phyloP scores from a whole-genome alignment of 2,329 filamentous ascomycete species.

The Calycina herbarum region DNA sequence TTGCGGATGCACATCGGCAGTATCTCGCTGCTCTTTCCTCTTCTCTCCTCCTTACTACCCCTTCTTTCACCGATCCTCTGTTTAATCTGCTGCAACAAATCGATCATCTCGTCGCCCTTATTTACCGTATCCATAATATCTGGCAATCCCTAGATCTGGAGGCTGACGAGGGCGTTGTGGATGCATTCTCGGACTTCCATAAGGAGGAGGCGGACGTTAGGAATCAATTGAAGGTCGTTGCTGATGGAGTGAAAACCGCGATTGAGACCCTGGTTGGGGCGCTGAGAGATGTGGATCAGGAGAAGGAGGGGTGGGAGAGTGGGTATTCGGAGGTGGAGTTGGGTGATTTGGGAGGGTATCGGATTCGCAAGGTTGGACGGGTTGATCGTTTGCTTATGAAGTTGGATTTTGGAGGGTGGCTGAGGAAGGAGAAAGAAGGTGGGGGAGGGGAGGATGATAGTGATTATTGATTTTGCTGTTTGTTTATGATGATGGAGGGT shows the following conservation, averaged over 20 bases:
- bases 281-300: conserved; percentile 55
- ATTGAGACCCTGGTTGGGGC: conserved; percentile 61
- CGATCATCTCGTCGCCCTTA: conserved; percentile 78
- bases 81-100: conserved; percentile 69
- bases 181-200: conserved; percentile 68
- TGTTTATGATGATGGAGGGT: no score
- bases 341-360: conserved; percentile 55
- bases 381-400: conserved; percentile 90
- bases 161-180: conserved; percentile 77
- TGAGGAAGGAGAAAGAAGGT: conserved; percentile 27
- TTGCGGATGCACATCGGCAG: conserved; percentile 74
- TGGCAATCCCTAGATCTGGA: conserved; percentile 81
- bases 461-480: conserved; percentile 13
- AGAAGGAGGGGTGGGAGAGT: conserved; percentile 38
- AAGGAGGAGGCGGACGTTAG: conserved; percentile 71
- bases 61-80: conserved; percentile 62
- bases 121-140: conserved; percentile 72
- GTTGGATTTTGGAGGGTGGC: conserved; percentile 58
- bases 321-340: conserved; percentile 37
- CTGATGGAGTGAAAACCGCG: conserved; percentile 63
- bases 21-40: conserved; percentile 71
- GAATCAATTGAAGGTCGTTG: conserved; percentile 62
- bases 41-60: conserved; percentile 65
- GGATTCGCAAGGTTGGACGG: conserved; percentile 72
- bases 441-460: conserved; percentile 21